Conservation (phyloP, 768 basidiomycete species). For the Chalciporus sphaerocephalus region DNA sequence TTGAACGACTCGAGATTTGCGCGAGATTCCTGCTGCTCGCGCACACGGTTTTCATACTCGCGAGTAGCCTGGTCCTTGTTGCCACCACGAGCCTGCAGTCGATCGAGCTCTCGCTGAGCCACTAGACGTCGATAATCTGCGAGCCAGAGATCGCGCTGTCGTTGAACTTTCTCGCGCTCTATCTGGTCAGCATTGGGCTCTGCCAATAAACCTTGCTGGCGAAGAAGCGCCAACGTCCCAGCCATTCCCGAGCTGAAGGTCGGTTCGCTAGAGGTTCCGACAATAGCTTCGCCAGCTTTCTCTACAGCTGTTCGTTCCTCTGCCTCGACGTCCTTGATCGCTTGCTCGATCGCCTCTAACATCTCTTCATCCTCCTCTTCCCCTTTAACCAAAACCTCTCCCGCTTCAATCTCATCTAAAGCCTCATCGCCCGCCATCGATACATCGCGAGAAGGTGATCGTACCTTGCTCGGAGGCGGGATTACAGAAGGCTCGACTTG, state of each 20-base stretch:
- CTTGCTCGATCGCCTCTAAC: slow-evolving; percentile 72
- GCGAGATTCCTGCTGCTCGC: slow-evolving; percentile 89
- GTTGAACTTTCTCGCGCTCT: slow-evolving; percentile 79
- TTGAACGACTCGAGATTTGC: slow-evolving; percentile 79
- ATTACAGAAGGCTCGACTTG: slow-evolving; percentile 33
- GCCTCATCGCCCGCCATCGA: slow-evolving; percentile 60
- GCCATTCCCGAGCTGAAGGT: slow-evolving; percentile 83
- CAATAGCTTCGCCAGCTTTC: slow-evolving; percentile 31
- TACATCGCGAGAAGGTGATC: slow-evolving; percentile 47
- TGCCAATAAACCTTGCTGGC: slow-evolving; percentile 86
- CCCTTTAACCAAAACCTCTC: slow-evolving; percentile 74
- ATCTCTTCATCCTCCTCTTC: slow-evolving; percentile 78
- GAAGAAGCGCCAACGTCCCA: slow-evolving; percentile 81
- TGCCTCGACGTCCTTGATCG: slow-evolving; percentile 57
- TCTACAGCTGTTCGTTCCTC: slow-evolving; percentile 42
- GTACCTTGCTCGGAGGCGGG: slow-evolving; percentile 28
- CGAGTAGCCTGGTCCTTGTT: slow-evolving; percentile 90
- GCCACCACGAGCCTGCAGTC: slow-evolving; percentile 67
- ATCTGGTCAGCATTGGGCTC: slow-evolving; percentile 54
- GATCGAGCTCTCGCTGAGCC: slow-evolving; percentile 77
- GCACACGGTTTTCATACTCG: slow-evolving; percentile 88
- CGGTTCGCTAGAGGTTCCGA: slow-evolving; percentile 72
- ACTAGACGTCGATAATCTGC: slow-evolving; percentile 75
- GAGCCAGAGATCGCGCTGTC: slow-evolving; percentile 85
- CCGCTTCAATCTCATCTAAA: slow-evolving; percentile 75